These are phyloP conservation scores for Pichia thaimueangensis DNA, from an alignment of 805 yeast species.

Conservation along the genomic window DNA sequence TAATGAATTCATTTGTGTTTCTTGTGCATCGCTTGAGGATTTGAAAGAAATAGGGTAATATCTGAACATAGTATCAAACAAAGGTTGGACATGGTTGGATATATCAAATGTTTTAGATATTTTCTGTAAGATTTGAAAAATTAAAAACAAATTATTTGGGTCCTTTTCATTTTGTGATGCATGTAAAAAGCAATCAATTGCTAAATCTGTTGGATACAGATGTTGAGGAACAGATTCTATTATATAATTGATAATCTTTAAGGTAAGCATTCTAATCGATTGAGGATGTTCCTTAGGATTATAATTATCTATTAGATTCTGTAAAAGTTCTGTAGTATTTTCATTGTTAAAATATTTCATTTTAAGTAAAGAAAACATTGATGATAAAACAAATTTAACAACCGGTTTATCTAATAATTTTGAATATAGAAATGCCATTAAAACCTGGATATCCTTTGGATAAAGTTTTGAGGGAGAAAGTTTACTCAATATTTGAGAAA, in stretches of 20 bases:
- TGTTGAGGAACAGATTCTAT: constrained; percentile 26
- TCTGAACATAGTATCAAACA: constrained; percentile 87
- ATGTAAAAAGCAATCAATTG: constrained; percentile 53
- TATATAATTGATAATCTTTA: constrained; percentile 39
- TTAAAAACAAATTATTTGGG: constrained; percentile 74
- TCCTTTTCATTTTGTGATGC: constrained; percentile 88
- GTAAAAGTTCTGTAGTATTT: constrained; percentile 34
- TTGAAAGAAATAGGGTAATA: constrained; percentile 94
- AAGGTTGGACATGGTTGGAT: constrained; percentile 45
- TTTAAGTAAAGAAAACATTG: constrained; percentile 43
- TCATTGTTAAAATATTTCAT: constrained; percentile 44
- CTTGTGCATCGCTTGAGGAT: constrained; percentile 90
- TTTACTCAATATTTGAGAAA: constrained; percentile 31
- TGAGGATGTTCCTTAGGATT: constrained; percentile 57
- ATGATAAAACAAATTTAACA: constrained; percentile 45
- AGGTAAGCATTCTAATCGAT: constrained; percentile 52
- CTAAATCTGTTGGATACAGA: constrained; percentile 32
- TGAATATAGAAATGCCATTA: constrained; percentile 51
- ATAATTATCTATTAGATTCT: constrained; percentile 34
- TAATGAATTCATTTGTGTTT: constrained; percentile 68
- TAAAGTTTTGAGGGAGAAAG: constrained; percentile 24
- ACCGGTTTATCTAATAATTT: constrained; percentile 63
- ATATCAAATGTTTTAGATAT: constrained; percentile 42
- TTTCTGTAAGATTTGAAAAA: constrained; percentile 50
- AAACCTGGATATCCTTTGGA: constrained; percentile 43